These are phyloP conservation scores for Paraconiothyrium sp. DNA, from an alignment of 2,329 filamentous ascomycete genomes.

Conservation along the genomic window DNA sequence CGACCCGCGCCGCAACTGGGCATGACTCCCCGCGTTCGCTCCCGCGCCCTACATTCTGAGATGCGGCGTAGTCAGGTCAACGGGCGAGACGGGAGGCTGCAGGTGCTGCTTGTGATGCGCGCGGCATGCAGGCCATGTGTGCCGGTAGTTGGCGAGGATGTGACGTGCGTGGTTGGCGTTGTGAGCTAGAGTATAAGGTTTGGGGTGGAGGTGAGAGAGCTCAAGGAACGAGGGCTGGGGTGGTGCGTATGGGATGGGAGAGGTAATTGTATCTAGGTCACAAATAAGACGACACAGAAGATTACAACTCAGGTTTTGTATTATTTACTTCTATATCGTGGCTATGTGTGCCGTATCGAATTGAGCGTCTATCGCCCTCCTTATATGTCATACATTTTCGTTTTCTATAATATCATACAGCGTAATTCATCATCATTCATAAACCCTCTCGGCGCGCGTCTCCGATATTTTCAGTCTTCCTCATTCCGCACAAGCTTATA, in stretches of 20 bases:
- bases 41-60: background rate
- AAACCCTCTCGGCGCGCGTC: background rate
- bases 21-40: background rate
- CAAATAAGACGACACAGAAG: too few relatives aligned
- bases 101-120: background rate
- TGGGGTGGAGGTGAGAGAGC: background rate
- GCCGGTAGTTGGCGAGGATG: background rate
- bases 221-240: too few relatives aligned
- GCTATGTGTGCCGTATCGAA: too few relatives aligned
- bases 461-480: background rate
- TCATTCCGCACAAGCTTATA: conserved; percentile 40
- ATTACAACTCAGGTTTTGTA: too few relatives aligned
- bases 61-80: background rate
- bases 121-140: background rate
- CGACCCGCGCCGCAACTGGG: conserved; percentile 12
- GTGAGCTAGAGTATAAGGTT: background rate
- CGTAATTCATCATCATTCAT: background rate
- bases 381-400: background rate
- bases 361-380: background rate
- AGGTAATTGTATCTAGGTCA: background rate
- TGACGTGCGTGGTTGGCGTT: background rate
- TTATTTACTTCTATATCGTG: too few relatives aligned
- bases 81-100: background rate
- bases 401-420: background rate
- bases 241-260: too few relatives aligned